These are phyloP conservation scores for Calycina marina DNA, from an alignment of 2,329 filamentous ascomycete genomes.

Conservation along the genomic window DNA sequence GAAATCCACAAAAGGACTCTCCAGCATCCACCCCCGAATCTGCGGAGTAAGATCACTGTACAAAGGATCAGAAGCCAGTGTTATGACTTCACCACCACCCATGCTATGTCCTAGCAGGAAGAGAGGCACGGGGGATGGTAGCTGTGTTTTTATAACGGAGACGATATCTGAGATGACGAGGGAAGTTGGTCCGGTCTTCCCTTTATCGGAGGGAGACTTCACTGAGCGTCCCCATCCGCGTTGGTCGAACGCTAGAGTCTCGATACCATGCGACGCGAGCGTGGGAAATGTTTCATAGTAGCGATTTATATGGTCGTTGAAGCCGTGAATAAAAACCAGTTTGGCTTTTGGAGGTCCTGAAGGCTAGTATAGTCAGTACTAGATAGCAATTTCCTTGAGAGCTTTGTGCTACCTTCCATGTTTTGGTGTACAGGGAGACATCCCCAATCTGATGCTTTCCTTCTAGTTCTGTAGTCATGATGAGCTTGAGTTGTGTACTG, in stretches of 20 bases:
- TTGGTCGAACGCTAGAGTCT: conserved; percentile 69
- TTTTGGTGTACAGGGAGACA: conserved; percentile 21
- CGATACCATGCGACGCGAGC: conserved; percentile 58
- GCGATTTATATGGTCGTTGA: conserved; percentile 69
- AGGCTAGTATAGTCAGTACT: conserved; percentile 11
- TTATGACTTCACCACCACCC: conserved; percentile 68
- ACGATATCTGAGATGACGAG: conserved; percentile 66
- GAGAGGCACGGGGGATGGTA: conserved; percentile 41
- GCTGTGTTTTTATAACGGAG: conserved; percentile 51
- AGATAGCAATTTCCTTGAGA: conserved; percentile 3
- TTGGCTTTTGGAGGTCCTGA: conserved; percentile 39
- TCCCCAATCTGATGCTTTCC: conserved; percentile 19
- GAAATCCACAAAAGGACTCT: conserved; percentile 68
- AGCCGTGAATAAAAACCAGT: conserved; percentile 75
- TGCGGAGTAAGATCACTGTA: conserved; percentile 40
- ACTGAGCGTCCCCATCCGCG: conserved; percentile 76
- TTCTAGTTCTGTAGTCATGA: conserved; percentile 21
- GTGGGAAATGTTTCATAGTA: conserved; percentile 62
- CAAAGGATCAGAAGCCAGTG: conserved; percentile 34
- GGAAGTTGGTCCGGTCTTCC: conserved; percentile 58
- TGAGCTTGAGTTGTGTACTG: no score
- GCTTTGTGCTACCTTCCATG: conserved; percentile 17
- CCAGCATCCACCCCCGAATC: conserved; percentile 60
- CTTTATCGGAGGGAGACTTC: conserved; percentile 43
- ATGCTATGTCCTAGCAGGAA: conserved; percentile 88